Conservation (phyloP, 192 early-diverging fungal species). For the Backusella circina region DNA sequence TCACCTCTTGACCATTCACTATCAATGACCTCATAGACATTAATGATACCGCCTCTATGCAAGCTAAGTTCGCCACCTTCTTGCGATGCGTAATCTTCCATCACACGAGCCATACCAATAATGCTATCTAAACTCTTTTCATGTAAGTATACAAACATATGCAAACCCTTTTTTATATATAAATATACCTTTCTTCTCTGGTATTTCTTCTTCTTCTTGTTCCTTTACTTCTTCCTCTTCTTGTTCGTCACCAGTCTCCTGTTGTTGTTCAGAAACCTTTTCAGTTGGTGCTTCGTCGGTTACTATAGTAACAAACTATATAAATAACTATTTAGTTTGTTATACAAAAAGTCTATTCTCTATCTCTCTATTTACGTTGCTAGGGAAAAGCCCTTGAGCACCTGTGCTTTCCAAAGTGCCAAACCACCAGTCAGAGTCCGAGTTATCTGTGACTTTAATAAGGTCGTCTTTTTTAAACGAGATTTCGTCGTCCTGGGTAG, state of each 20-base stretch:
- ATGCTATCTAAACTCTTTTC: background rate
- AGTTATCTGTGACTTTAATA: conserved; percentile 53
- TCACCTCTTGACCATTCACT: conserved; percentile 69
- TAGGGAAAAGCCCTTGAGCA: conserved; percentile 40
- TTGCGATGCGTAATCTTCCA: conserved; percentile 69
- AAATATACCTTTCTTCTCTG: background rate
- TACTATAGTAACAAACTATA: conserved; percentile 21
- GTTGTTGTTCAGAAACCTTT: background rate
- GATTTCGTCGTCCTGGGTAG: conserved; percentile 62
- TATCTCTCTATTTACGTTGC: conserved; percentile 34
- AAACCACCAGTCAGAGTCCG: conserved; percentile 52
- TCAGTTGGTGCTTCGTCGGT: background rate
- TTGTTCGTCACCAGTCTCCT: background rate
- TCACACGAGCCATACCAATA: conserved; percentile 53
- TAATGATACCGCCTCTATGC: conserved; percentile 62
- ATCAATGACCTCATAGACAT: conserved; percentile 58
- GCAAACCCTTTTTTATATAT: background rate
- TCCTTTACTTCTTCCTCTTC: background rate
- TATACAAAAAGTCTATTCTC: background rate
- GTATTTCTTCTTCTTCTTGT: background rate
- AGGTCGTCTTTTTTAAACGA: conserved; percentile 52
- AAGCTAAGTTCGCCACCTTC: conserved; percentile 65
- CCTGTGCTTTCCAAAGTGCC: conserved; percentile 33
- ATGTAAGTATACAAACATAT: background rate
- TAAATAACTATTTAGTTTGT: background rate